Base-by-base conservation (phyloP, 495 filamentous ascomycete genomes). In the Tuber indicum region DNA sequence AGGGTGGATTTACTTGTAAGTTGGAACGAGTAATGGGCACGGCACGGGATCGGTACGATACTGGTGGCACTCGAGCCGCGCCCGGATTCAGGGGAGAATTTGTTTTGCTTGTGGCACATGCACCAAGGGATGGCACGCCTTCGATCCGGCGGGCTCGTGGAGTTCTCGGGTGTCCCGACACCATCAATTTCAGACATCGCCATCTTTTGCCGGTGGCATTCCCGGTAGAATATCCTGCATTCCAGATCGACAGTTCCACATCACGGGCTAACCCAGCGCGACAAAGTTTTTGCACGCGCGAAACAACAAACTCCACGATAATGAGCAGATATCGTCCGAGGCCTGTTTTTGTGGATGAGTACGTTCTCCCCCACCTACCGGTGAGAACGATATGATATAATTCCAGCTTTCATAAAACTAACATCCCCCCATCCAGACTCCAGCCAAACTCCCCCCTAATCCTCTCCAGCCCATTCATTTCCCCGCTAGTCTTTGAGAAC, bases 401-500 rank as follows among this genome's bases (percentile, higher is more conserved):
- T 36, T 4, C 58, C 14, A 36, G 7, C 14, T 8, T 66, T 7
- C 58, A 8, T 19, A 17, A 36, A 17, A 36, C 58, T 66, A 36
- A 66, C 58, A 66, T 74, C 45, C 46, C 21, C 58, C 45, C 46
- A 14, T 43, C 72, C 44, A 81, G 80, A n/a, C 71, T 81, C 76
- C 75, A 78, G 42, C 71, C 77, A 16, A 75, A 76, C 45, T 77
- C 69, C 10, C 88, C 82, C 16, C 43, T 80, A 8, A 89, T 99
- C 83, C 89, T 89, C 80, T 85, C 90, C 16, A 88, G 89, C 36
- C 96, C 96, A 0, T 84, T 91, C 4, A 84, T 94, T 49, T 93
- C 92, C 9, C 89, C 93, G 0, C 87, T 98, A 23, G 88, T 99
- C 58, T 97, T 99, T 85, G 91, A 95, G 76, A 99, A 99, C 79